Conservation (phyloP, 202 grass and related monocot genomes). For the Elaeis oleifera region DNA sequence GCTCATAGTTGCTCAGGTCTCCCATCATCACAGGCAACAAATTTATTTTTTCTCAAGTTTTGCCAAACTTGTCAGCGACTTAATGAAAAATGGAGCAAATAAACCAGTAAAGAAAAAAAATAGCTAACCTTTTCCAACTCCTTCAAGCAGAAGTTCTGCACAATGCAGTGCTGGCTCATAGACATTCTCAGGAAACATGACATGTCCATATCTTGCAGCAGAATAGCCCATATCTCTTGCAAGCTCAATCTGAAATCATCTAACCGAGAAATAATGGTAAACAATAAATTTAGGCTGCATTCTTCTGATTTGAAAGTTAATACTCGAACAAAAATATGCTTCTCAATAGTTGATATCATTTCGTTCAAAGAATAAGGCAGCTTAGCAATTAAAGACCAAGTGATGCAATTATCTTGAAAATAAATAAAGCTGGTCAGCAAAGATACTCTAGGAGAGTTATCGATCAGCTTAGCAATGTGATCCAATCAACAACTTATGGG, state of each 20-base stretch:
- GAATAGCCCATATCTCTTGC: slow-evolving; percentile 94
- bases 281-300: slow-evolving; percentile 39
- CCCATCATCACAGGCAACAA: too few relatives aligned
- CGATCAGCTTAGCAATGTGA: too few relatives aligned
- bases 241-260: slow-evolving; percentile 78
- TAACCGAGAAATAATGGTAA: slow-evolving; percentile 36
- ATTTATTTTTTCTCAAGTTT: too few relatives aligned
- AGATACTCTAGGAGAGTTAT: too few relatives aligned
- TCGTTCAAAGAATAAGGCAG: too few relatives aligned
- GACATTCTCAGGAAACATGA: slow-evolving; percentile 99
- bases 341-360: too few relatives aligned
- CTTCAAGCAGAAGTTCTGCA: slow-evolving; percentile 78
- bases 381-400: too few relatives aligned
- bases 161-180: slow-evolving; percentile 79
- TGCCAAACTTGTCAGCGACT: background rate
- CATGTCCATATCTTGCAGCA: slow-evolving; percentile 82
- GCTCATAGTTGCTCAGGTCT: too few relatives aligned
- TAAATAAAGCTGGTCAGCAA: too few relatives aligned
- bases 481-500: too few relatives aligned
- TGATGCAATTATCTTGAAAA: too few relatives aligned
- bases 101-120: slow-evolving; percentile 2
- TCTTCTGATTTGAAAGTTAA: background rate
- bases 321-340: too few relatives aligned
- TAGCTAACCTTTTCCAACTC: slow-evolving; percentile 75
- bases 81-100: slow-evolving; percentile 11